A percentile compares a stretch with the other conserved stretches of the same genome.
Evolutionary conservation across 108 stramenopile species (phyloP).

Genomic region (Chaetoceros muelleri): DNA sequence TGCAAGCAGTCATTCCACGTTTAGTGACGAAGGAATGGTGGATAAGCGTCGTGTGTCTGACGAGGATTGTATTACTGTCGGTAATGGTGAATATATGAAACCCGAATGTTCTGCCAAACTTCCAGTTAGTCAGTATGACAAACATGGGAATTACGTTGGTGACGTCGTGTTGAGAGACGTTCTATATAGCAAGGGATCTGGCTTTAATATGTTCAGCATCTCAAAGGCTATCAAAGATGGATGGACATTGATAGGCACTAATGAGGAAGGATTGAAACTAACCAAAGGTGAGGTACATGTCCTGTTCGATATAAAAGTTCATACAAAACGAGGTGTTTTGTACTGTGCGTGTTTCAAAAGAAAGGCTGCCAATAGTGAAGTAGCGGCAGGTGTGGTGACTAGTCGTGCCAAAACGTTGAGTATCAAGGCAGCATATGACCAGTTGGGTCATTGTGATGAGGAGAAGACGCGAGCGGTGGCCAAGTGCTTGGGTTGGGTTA

Average conservation of each 20-base stretch:
- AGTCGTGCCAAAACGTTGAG: conserved; percentile 1
- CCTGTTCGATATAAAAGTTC: conserved; percentile 24
- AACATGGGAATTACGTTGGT: conserved; percentile 2
- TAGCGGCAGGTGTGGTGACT: neutral
- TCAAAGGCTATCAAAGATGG: conserved; percentile 8
- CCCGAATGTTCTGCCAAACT: neutral
- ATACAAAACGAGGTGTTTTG: conserved; percentile 10
- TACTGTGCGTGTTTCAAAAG: conserved; percentile 12
- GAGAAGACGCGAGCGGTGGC: conserved; percentile 7
- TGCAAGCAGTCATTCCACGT: conserved; percentile 8
- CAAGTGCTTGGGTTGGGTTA: conserved; percentile 10
- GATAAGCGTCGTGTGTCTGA: neutral
- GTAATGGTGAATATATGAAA: neutral
- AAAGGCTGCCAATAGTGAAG: neutral
- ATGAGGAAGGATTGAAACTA: conserved; percentile 10
- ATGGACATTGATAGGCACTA: conserved; percentile 19
- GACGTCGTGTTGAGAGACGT: conserved; percentile 4
- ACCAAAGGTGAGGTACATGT: conserved; percentile 10
- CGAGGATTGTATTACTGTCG: neutral
- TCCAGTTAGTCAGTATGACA: neutral
- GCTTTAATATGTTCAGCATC: conserved; percentile 20
- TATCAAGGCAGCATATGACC: conserved; percentile 13
- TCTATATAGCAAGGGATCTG: neutral
- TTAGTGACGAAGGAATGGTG: neutral
- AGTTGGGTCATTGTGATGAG: conserved; percentile 15